Percentiles rank a stretch among this genome's conserved stretches.
Conservation (phyloP, 768 basidiomycete genomes). For the Scleroderma bovista region DNA sequence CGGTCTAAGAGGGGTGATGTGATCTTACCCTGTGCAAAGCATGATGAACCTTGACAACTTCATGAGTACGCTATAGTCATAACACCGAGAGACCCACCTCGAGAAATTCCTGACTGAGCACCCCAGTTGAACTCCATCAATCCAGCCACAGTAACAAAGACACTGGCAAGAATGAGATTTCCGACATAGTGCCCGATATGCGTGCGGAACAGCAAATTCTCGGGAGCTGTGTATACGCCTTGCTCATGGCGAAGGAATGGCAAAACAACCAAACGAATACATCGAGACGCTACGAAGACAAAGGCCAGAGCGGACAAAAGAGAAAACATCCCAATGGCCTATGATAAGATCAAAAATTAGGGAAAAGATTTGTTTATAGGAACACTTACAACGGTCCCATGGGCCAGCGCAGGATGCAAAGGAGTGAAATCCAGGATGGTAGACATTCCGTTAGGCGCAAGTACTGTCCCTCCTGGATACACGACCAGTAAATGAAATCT, state of each 20-base stretch:
- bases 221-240: constrained; percentile 29
- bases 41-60: constrained; percentile 37
- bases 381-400: constrained; percentile 17
- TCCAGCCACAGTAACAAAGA: constrained; percentile 47
- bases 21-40: constrained; percentile 54
- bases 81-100: constrained; percentile 33
- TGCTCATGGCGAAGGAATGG: constrained; percentile 16
- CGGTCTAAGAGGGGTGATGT: neutral
- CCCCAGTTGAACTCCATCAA: constrained; percentile 52
- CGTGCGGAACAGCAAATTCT: constrained; percentile 63
- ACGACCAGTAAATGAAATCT: neutral
- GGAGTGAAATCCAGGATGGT: constrained; percentile 3
- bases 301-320: constrained; percentile 50
- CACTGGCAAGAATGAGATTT: constrained; percentile 56
- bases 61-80: constrained; percentile 1
- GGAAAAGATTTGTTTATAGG: neutral
- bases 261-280: constrained; percentile 38
- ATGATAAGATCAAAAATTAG: neutral
- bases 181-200: constrained; percentile 66
- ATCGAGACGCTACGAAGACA: constrained; percentile 42
- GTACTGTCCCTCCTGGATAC: constrained; percentile 1
- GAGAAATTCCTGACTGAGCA: constrained; percentile 35
- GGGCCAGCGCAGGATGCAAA: constrained; percentile 9
- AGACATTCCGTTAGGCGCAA: constrained; percentile 5
- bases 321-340: constrained; percentile 49